Base-by-base conservation (phyloP, 2,329 filamentous ascomycete genomes). In the Fusarium torreyae region DNA sequence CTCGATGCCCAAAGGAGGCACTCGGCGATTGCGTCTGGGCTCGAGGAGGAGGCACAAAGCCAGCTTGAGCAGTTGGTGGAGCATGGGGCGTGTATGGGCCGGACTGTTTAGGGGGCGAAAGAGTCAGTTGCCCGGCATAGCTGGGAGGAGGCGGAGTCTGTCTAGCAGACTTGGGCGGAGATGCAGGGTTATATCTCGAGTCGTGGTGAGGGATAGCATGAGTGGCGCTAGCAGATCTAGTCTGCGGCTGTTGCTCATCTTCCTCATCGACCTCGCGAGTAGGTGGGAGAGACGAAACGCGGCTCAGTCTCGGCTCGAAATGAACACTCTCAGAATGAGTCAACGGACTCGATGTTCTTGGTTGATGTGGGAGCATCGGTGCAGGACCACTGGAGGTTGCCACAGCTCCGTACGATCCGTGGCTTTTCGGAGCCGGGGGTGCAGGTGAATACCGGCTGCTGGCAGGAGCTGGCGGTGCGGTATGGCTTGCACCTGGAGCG, bases 241-340 rank as follows among this genome's bases (percentile, higher is more conserved):
- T 72, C 48, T 67, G 66, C 9, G 66, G 57, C n/a, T 66, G 57
- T 22, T 76, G 74, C 8, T 81, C 79, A 22, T 85, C 84, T 45
- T 88, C 86, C 70, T 91, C 88, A 53, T 90, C 88, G 7, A 89
- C 87, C 74, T 91, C 89, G 13, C 84, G 82, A 1, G 88, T 91
- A 1, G 88, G 84, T 1, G 89, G 88, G 1, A 91, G 81, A 53
- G 88, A 89, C 8, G 86, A 81, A 20, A 88, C 82, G 11, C 87
- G 82, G 43, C 83, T 87, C 9, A 88, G 75, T 45, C 84, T 82
- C 14, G 85, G 81, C 69, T 90, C 88, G 67, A 87, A 85, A 2
- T 85, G 85, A 36, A 85, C 86, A 69, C 82, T 86, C 75, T 91
- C 89, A 61, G 89, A 90, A 70, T 91, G 88, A 7, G 89, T 89